phyloP scores from a whole-genome alignment of 169 alveolate species.

The Eimeria zaria region DNA sequence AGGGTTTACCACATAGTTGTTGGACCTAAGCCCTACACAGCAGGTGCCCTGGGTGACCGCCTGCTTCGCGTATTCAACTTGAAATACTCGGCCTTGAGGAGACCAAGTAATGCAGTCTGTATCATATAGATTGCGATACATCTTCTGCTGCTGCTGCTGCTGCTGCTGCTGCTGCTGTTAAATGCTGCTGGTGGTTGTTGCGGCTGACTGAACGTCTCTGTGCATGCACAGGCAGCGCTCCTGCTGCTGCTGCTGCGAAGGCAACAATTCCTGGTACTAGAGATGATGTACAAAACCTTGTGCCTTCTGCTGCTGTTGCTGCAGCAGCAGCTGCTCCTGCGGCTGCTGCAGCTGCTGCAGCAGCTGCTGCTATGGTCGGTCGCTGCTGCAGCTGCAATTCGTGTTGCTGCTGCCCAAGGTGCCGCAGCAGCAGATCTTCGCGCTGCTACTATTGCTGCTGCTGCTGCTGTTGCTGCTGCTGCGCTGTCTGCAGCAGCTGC shows the following conservation, averaged over 20 bases:
- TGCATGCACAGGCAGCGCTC: constrained; percentile 1
- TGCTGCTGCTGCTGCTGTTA: constrained; percentile 55
- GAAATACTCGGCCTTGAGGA: constrained; percentile 86
- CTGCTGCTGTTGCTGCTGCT: constrained; percentile 17
- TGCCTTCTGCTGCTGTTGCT: constrained; percentile 29
- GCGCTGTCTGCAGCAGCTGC: no score
- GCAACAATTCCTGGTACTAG: background rate
- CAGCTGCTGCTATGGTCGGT: background rate
- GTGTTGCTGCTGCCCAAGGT: constrained; percentile 21
- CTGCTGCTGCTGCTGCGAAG: constrained; percentile 18
- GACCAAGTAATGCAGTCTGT: constrained; percentile 86
- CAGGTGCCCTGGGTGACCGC: constrained; percentile 87
- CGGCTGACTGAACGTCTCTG: background rate
- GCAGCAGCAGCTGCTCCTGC: constrained; percentile 21
- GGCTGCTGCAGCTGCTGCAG: constrained; percentile 33
- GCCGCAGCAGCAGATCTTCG: constrained; percentile 32
- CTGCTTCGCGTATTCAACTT: constrained; percentile 84
- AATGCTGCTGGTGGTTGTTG: background rate
- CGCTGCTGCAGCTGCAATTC: constrained; percentile 20
- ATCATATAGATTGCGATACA: constrained; percentile 85
- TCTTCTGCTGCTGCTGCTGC: constrained; percentile 72
- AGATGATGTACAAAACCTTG: background rate
- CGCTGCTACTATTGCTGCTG: constrained; percentile 9
- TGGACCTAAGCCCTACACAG: constrained; percentile 85
- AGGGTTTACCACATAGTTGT: constrained; percentile 78